Evolutionary conservation across 495 filamentous ascomycete species (phyloP).

Genomic region (Neurospora sublineolata): DNA sequence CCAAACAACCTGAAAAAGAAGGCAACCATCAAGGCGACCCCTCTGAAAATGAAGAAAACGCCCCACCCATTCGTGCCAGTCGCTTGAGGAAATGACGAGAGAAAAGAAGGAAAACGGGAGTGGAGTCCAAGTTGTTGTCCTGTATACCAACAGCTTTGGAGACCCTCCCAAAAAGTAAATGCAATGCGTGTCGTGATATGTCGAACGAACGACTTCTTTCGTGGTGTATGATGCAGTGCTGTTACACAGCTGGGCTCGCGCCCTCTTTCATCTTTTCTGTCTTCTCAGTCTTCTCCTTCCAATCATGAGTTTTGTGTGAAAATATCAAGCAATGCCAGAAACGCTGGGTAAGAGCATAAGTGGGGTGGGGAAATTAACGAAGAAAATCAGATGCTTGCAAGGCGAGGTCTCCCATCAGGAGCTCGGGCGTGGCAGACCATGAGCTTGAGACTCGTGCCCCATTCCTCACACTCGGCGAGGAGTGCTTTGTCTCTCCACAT

Average conservation of each 20-base stretch:
- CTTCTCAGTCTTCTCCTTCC: neutral
- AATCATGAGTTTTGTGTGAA: neutral
- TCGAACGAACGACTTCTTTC: neutral
- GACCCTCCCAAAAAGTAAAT: neutral
- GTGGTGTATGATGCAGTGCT: neutral
- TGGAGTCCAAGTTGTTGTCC: neutral
- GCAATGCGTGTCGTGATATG: neutral
- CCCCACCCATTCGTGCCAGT: neutral
- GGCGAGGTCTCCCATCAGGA: conserved; percentile 27
- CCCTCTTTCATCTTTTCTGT: conserved; percentile 10
- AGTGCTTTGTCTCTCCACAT: conserved; percentile 74
- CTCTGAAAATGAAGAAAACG: neutral
- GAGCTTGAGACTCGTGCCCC: conserved; percentile 77
- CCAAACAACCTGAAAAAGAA: neutral
- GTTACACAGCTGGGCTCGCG: conserved; percentile 7
- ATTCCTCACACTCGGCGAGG: conserved; percentile 74
- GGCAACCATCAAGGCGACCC: neutral
- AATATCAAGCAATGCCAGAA: neutral
- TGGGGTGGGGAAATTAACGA: neutral
- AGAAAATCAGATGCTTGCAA: conserved; percentile 32
- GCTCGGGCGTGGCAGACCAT: conserved; percentile 75
- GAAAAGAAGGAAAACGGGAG: neutral
- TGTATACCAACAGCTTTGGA: neutral
- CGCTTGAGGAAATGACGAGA: neutral
- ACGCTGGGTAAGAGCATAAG: neutral